A percentile compares a stretch with the other conserved stretches of the same genome.
phyloP scores from a whole-genome alignment of 495 filamentous ascomycete genomes.

The Neurospora cerealis region DNA sequence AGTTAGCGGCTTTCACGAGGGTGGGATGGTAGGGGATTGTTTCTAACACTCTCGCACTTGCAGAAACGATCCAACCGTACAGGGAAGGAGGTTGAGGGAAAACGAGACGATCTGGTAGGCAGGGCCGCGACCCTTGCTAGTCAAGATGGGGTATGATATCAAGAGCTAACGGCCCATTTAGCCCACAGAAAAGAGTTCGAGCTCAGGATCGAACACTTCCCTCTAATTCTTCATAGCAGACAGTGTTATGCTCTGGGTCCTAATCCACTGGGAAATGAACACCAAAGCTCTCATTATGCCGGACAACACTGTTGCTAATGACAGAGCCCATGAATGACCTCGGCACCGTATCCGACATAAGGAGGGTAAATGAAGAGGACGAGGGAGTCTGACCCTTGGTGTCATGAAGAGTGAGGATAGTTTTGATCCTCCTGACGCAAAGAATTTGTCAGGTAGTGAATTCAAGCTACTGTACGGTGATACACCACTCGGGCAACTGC shows the following conservation, averaged over 20 bases:
- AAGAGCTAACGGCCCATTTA: conserved; percentile 4
- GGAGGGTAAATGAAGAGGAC: neutral
- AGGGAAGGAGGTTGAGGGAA: conserved; percentile 41
- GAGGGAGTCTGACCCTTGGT: neutral
- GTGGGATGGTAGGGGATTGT: conserved; percentile 29
- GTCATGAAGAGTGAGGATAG: neutral
- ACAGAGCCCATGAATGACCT: conserved; percentile 1
- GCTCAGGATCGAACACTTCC: neutral
- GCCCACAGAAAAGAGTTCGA: neutral
- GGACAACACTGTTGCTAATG: neutral
- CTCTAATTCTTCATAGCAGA: conserved; percentile 10
- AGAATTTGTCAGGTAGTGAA: neutral
- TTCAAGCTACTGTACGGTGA: neutral
- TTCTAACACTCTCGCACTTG: conserved; percentile 35
- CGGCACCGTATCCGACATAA: neutral
- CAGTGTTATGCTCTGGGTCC: conserved; percentile 12
- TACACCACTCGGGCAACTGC: neutral
- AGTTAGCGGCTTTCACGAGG: conserved; percentile 30
- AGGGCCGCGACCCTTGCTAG: conserved; percentile 17
- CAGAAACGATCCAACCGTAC: conserved; percentile 41
- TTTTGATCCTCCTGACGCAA: neutral
- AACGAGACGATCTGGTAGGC: conserved; percentile 37
- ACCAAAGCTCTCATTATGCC: neutral
- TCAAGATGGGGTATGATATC: conserved; percentile 23
- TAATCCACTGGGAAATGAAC: neutral